Evolutionary conservation across 306 rosid species (phyloP).

Genomic region (Malus orientalis): DNA sequence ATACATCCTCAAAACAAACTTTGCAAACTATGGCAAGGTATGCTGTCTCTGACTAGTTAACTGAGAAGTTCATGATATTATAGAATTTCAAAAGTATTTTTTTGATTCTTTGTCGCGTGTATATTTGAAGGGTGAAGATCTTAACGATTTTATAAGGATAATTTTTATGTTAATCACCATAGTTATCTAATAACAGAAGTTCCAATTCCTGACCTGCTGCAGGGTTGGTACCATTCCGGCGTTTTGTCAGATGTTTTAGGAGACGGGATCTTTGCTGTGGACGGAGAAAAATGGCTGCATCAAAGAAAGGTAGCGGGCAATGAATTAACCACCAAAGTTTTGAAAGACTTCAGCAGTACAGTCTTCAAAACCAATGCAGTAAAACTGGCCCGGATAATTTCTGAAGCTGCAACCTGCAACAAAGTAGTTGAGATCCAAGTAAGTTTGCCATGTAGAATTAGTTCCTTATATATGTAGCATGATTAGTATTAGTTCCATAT

Average conservation of each 20-base stretch:
- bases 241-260: neutral
- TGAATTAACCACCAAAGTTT: slow-evolving; percentile 1
- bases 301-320: neutral
- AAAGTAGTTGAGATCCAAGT: slow-evolving; percentile 14
- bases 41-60: no score
- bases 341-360: slow-evolving; percentile 4
- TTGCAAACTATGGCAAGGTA: neutral
- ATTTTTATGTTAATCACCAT: no score
- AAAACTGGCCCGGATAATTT: slow-evolving; percentile 5
- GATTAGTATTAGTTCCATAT: no score
- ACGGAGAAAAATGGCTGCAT: slow-evolving; percentile 13
- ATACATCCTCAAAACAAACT: slow-evolving; percentile 22
- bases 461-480: no score
- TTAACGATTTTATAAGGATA: no score
- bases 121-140: no score
- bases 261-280: slow-evolving; percentile 5
- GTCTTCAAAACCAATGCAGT: slow-evolving; percentile 11
- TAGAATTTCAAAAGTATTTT: no score
- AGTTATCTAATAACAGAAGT: no score
- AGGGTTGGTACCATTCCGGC: neutral
- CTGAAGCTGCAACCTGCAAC: neutral
- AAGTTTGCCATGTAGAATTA: neutral
- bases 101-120: no score
- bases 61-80: no score
- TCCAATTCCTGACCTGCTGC: neutral